Evolutionary conservation across 306 rosid genomes (phyloP).

Genomic region (Cicer arietinum): DNA sequence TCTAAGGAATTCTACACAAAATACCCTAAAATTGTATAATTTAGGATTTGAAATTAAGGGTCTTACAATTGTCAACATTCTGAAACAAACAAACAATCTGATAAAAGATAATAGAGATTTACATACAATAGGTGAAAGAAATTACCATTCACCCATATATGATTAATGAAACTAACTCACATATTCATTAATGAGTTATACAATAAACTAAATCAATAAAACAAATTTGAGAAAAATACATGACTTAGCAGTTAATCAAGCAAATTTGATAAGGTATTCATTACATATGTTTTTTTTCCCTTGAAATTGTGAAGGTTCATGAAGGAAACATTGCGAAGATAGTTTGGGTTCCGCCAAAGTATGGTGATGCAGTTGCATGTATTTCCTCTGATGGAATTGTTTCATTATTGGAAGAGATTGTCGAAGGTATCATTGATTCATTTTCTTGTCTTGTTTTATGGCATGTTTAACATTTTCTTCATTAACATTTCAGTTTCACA

Average conservation of each 20-base stretch:
- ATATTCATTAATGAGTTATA: neutral
- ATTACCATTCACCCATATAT: neutral
- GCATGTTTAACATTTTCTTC: neutral
- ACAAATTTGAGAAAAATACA: slow-evolving; percentile 17
- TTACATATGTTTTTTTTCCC: neutral
- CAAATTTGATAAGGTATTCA: no score
- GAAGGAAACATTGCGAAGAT: slow-evolving; percentile 65
- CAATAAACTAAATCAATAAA: slow-evolving; percentile 27
- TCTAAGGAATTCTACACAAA: no score
- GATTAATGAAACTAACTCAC: neutral
- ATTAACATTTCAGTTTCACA: neutral
- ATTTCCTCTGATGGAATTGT: slow-evolving; percentile 67
- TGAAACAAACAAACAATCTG: neutral
- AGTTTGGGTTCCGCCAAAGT: slow-evolving; percentile 83
- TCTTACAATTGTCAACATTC: neutral
- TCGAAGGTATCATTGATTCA: slow-evolving; percentile 59
- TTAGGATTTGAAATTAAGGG: no score
- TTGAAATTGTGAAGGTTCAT: slow-evolving; percentile 51
- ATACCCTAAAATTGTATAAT: no score
- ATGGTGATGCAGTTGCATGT: slow-evolving; percentile 89
- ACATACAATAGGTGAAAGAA: neutral
- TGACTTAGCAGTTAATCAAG: neutral
- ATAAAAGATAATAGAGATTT: neutral
- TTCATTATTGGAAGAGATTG: slow-evolving; percentile 78
- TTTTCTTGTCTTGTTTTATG: neutral